Percentiles rank a stretch among this genome's conserved stretches.
Evolutionary conservation across 163 green algal species (phyloP).

Genomic region (Chlamydomonas reinhardtii): DNA sequence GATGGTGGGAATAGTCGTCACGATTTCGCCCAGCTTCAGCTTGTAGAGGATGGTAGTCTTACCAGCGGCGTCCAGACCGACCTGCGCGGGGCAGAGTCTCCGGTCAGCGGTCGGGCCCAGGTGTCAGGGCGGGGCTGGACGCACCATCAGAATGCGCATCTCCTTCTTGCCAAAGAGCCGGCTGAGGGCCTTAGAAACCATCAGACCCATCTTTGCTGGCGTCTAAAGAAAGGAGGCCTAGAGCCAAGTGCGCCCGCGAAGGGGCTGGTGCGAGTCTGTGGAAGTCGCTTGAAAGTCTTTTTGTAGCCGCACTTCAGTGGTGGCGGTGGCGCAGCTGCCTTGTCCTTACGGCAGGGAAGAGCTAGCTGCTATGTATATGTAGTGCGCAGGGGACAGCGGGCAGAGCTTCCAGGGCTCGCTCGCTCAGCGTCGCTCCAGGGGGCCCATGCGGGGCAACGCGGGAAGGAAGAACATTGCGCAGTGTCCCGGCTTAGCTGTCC

Average conservation of each 20-base stretch:
- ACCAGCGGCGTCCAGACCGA: conserved; percentile 94
- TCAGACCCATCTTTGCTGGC: conserved; percentile 88
- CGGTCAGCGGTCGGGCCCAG: background rate
- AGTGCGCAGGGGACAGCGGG: no score
- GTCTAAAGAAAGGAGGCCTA: background rate
- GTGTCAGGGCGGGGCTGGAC: conserved; percentile 11
- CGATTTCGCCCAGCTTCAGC: conserved; percentile 98
- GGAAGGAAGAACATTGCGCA: no score
- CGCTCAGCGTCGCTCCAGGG: no score
- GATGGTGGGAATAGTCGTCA: conserved; percentile 99
- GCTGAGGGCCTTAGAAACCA: conserved; percentile 94
- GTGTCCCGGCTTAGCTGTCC: no score
- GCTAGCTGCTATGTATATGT: no score
- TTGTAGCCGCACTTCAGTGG: no score
- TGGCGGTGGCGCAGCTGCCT: no score
- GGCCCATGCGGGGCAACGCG: no score
- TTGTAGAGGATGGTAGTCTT: conserved; percentile 99
- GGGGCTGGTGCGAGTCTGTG: background rate
- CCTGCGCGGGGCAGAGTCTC: background rate
- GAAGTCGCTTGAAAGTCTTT: background rate
- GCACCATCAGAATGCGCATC: conserved; percentile 99
- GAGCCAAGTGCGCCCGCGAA: background rate
- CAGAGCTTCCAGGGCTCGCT: no score
- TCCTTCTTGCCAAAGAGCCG: conserved; percentile 97
- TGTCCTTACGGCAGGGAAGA: no score